Percentiles rank a stretch among this genome's conserved stretches.
Evolutionary conservation across 2,329 filamentous ascomycete species (phyloP).

Genomic region (Aspergillus hortae): DNA sequence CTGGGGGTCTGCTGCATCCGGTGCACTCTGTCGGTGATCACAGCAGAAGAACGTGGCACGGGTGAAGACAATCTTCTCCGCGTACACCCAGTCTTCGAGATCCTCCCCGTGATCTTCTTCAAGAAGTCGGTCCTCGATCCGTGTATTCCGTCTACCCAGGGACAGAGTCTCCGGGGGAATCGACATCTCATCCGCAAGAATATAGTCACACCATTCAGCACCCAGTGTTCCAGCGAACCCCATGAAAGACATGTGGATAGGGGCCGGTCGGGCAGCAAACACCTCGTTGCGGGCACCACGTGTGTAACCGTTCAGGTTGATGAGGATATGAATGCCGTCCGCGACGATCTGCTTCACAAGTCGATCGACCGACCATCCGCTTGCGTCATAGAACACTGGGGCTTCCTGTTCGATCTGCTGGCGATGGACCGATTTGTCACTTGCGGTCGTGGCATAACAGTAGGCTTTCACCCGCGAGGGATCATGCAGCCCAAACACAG

Average conservation of each 20-base stretch:
- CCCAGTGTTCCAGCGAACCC: slow-evolving; percentile 94
- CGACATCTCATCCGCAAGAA: slow-evolving; percentile 83
- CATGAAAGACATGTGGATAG: slow-evolving; percentile 99
- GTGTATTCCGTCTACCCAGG: slow-evolving; percentile 71
- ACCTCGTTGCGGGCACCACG: slow-evolving; percentile 95
- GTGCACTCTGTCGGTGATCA: slow-evolving; percentile 87
- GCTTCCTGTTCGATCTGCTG: slow-evolving; percentile 91
- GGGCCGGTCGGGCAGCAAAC: slow-evolving; percentile 89
- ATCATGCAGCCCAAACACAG: slow-evolving; percentile 90
- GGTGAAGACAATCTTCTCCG: slow-evolving; percentile 94
- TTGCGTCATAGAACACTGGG: slow-evolving; percentile 85
- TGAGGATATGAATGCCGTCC: slow-evolving; percentile 88
- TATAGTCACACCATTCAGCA: slow-evolving; percentile 98
- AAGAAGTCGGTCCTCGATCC: slow-evolving; percentile 63
- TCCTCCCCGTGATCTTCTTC: slow-evolving; percentile 66
- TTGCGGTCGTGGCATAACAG: slow-evolving; percentile 92
- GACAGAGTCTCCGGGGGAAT: slow-evolving; percentile 78
- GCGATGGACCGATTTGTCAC: slow-evolving; percentile 83
- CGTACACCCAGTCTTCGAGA: slow-evolving; percentile 83
- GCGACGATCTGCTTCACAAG: slow-evolving; percentile 80
- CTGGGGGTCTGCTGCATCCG: slow-evolving; percentile 62
- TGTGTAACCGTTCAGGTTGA: slow-evolving; percentile 98
- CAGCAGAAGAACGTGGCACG: slow-evolving; percentile 97
- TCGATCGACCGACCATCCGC: slow-evolving; percentile 77
- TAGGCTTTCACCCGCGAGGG: slow-evolving; percentile 71